Evolutionary conservation across 305 asterid genomes (phyloP).

Genomic region (Ruellia speciosa): DNA sequence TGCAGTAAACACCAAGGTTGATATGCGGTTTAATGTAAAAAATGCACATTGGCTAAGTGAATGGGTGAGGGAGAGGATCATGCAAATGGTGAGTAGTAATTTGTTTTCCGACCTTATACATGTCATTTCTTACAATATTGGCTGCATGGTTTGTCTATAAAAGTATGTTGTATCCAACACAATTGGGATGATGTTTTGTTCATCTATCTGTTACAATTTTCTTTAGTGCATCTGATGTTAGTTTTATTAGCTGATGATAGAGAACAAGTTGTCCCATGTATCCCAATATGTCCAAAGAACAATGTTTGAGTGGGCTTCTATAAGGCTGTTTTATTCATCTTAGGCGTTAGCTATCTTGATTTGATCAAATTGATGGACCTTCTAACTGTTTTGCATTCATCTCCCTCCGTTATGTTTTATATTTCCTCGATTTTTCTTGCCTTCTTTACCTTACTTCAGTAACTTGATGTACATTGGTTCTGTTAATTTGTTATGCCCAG

Average conservation of each 20-base stretch:
- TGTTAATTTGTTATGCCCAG: neutral
- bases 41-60: constrained; percentile 81
- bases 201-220: neutral
- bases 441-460: neutral
- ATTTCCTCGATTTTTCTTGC: neutral
- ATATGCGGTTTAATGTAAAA: constrained; percentile 88
- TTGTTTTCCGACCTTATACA: constrained; percentile 11
- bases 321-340: neutral
- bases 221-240: neutral
- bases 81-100: constrained; percentile 60
- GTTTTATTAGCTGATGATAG: neutral
- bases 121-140: constrained; percentile 12
- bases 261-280: neutral
- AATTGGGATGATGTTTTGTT: neutral
- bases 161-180: neutral
- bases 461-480: neutral
- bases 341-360: neutral
- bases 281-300: neutral
- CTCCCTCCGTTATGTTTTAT: neutral
- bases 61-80: constrained; percentile 62
- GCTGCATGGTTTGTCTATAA: neutral
- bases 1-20: constrained; percentile 92
- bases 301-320: neutral
- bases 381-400: neutral
- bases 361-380: neutral